Conservation (phyloP, 805 yeast genomes). For the Yamadazyma laniorum region DNA sequence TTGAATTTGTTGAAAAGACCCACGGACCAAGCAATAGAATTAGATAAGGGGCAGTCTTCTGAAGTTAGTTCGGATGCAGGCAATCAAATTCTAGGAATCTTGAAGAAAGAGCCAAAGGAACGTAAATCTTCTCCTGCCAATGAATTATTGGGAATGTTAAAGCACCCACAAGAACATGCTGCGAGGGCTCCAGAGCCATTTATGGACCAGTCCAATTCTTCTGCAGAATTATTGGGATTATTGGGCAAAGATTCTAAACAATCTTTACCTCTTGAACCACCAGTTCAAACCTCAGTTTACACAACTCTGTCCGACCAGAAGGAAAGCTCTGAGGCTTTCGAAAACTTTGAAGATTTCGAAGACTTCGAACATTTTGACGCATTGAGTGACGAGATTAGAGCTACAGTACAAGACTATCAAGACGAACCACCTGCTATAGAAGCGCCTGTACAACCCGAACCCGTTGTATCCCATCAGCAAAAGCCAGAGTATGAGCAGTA, state of each 20-base stretch:
- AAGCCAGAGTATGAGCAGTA: constrained; percentile 4
- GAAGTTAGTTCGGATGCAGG: constrained; percentile 2
- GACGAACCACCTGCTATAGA: neutral
- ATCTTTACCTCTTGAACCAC: neutral
- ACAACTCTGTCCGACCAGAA: too few relatives aligned
- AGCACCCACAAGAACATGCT: too few relatives aligned
- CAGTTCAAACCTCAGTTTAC: neutral
- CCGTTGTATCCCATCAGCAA: neutral
- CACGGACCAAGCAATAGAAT: too few relatives aligned
- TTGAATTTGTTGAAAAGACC: constrained; percentile 17
- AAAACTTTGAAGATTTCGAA: constrained; percentile 34
- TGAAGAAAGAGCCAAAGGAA: constrained; percentile 5
- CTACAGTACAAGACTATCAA: constrained; percentile 9
- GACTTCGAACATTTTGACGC: constrained; percentile 35
- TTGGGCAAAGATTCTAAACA: neutral
- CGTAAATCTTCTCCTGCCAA: constrained; percentile 11
- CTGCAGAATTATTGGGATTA: constrained; percentile 2
- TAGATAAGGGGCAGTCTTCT: too few relatives aligned
- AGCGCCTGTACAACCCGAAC: neutral
- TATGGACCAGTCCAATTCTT: too few relatives aligned
- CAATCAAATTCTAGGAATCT: constrained; percentile 15
- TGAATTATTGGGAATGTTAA: constrained; percentile 18
- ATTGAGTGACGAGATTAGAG: constrained; percentile 11
- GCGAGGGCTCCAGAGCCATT: too few relatives aligned
- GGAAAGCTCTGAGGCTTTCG: constrained; percentile 21